Conservation (phyloP, 2,329 filamentous ascomycete species). For the Nannizzia gypsea region DNA sequence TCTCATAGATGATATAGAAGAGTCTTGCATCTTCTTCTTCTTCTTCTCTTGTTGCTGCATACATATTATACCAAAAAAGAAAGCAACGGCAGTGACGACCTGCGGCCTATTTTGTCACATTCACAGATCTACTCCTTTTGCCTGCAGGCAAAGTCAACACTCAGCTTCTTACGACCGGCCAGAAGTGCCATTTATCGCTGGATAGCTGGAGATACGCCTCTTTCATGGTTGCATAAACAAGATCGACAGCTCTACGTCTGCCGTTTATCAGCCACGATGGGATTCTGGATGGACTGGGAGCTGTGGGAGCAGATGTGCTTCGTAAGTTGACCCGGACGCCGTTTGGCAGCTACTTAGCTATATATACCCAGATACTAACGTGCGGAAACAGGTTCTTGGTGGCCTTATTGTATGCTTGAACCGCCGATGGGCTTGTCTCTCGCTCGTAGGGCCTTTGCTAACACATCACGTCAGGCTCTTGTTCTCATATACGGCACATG, state of each 20-base stretch:
- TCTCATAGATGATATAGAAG: neutral
- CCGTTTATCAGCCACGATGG: slow-evolving; percentile 17
- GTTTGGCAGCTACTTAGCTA: neutral
- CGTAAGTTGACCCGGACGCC: slow-evolving; percentile 45
- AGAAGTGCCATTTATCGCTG: neutral
- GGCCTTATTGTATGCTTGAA: slow-evolving; percentile 48
- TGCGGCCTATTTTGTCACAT: neutral
- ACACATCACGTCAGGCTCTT: slow-evolving; percentile 33
- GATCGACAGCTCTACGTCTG: neutral
- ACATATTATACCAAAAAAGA: neutral
- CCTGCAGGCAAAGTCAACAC: neutral
- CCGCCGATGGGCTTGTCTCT: slow-evolving; percentile 7
- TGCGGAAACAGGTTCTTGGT: slow-evolving; percentile 52
- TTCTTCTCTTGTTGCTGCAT: neutral
- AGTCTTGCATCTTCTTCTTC: neutral
- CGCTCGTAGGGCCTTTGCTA: neutral
- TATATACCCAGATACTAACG: slow-evolving; percentile 4
- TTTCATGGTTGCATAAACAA: neutral
- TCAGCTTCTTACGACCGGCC: neutral
- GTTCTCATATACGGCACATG: slow-evolving; percentile 57
- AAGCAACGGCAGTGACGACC: slow-evolving; percentile 3
- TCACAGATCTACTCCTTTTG: neutral
- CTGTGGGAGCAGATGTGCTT: slow-evolving; percentile 87
- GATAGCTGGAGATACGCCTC: neutral
- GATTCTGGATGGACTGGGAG: slow-evolving; percentile 58